Conservation (phyloP, 805 yeast species). For the Yarrowia phangngaensis region DNA sequence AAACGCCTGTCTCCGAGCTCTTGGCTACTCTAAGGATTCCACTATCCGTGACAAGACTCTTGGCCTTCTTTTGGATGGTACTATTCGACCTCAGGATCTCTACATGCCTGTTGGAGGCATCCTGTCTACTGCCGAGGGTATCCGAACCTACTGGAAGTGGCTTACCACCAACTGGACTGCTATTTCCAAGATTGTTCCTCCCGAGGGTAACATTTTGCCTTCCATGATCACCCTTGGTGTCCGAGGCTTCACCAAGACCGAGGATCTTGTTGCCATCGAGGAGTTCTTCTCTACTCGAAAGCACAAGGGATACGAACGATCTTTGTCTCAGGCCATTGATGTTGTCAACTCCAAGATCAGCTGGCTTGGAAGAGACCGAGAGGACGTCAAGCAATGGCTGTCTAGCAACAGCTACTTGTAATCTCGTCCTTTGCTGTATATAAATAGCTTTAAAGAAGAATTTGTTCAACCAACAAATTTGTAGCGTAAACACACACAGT, state of each 20-base stretch:
- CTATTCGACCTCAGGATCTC: conserved; percentile 63
- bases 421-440: no score
- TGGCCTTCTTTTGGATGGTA: conserved; percentile 54
- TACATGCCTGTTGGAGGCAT: conserved; percentile 74
- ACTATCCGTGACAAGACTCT: conserved; percentile 55
- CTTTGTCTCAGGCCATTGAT: conserved; percentile 55
- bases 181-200: conserved; percentile 65
- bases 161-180: conserved; percentile 64
- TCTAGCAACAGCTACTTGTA: conserved; percentile 46
- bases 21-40: conserved; percentile 59
- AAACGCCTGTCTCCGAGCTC: conserved; percentile 60
- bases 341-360: conserved; percentile 47
- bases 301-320: conserved; percentile 55
- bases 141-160: conserved; percentile 73
- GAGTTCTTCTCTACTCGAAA: conserved; percentile 48
- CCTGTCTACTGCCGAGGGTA: conserved; percentile 59
- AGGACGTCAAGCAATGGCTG: conserved; percentile 50
- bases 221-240: conserved; percentile 62
- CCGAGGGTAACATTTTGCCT: conserved; percentile 75
- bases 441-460: conserved; percentile 13
- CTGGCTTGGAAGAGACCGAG: conserved; percentile 51
- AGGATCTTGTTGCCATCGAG: conserved; percentile 52
- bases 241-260: conserved; percentile 56
- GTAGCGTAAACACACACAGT: not conserved
- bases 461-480: not conserved